A percentile compares a stretch with the other conserved stretches of the same genome.
phyloP scores from a whole-genome alignment of 306 rosid species.

The Gynostemma pentaphyllum region DNA sequence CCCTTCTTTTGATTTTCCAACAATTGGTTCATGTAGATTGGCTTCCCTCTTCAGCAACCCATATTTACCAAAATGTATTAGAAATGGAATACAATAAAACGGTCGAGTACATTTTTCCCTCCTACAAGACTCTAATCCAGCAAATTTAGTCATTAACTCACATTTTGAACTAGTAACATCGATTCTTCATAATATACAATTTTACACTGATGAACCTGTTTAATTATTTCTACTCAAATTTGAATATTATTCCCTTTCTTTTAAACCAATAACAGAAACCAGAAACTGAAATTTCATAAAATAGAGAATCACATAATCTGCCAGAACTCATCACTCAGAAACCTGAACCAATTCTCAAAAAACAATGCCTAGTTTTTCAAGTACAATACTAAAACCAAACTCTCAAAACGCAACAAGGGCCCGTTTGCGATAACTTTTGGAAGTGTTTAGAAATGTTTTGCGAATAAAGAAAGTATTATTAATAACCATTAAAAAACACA shows the following conservation, averaged over 20 bases:
- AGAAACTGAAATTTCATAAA: background rate
- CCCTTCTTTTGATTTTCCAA: conserved; percentile 31
- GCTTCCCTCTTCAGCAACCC: conserved; percentile 30
- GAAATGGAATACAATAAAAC: background rate
- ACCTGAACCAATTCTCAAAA: background rate
- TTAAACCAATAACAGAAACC: background rate
- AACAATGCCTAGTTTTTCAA: background rate
- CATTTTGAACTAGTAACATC: background rate
- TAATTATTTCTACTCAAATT: background rate
- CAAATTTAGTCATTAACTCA: background rate
- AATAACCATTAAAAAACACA: too few relatives aligned
- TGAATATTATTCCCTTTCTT: background rate
- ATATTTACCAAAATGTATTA: background rate
- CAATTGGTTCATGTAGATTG: conserved; percentile 18
- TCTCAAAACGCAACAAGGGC: too few relatives aligned
- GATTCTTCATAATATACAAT: background rate
- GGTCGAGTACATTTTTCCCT: background rate
- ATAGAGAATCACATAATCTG: background rate
- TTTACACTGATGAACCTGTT: background rate
- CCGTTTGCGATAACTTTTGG: too few relatives aligned
- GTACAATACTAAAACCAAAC: background rate
- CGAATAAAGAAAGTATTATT: too few relatives aligned
- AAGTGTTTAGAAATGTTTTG: too few relatives aligned
- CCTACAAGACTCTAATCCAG: background rate
- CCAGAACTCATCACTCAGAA: background rate